Evolutionary conservation across 2,329 filamentous ascomycete species (phyloP), one percentile per base, ranked within the genome.

Genomic region (Claviceps sp.): DNA sequence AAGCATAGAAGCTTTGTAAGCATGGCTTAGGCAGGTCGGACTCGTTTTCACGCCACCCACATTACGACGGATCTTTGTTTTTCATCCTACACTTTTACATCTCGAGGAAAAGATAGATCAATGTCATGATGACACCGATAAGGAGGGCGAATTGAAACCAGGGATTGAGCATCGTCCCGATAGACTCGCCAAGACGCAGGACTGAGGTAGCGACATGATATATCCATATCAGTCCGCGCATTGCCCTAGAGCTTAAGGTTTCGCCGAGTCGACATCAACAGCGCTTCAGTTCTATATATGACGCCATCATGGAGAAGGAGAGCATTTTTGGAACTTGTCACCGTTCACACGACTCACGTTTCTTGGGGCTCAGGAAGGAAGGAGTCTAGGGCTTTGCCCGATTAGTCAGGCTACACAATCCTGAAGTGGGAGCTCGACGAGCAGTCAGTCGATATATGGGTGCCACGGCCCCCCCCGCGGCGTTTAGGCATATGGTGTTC

Each of bases 1-100:
- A 47, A 50, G 52, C 45, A 54, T 54, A 54, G 52, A 54, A 49
- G 50, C 52, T 47, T 47, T 54, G 52, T 51, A 55, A 46, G 53
- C 50, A 49, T 16, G 47, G 38, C 24, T 7, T 10, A n/a, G 38
- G 17, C 47, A 42, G 16, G 13, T 40, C 22, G 37, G 39, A 49
- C 4, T 42, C 19, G 24, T 24, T n/a, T n/a, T 24, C 37, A 40
- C 14, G 38, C 26, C 42, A 44, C 22, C 11, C 5, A 7, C 4
- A n/a, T 44, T 2, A 44, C 13, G 11, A 44, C 26, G 22, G 13
- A 44, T 14, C 6, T 17, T 46, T 13, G 10, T n/a, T 16, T 19
- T 4, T 17, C n/a, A 26, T 26, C 22, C 4, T 34, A 48, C 24
- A 22, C 13, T n/a, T 19, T 13, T 7, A 24, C 14, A 38, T 24